Percentiles rank a stretch among this genome's conserved stretches.
Evolutionary conservation across 345 rosid genomes (phyloP).

Genomic region (Murraya paniculata): DNA sequence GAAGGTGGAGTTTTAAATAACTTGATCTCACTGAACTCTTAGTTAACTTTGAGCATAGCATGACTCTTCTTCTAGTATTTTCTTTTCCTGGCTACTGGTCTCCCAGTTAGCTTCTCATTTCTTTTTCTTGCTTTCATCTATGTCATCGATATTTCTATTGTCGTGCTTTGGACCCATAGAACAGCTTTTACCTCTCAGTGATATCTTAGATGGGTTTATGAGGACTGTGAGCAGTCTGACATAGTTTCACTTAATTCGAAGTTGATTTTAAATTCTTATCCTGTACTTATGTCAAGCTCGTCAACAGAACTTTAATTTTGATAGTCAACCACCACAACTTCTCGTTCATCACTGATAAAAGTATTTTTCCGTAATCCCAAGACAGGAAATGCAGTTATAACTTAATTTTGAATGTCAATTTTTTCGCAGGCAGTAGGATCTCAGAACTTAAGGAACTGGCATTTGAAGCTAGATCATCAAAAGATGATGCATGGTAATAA

Average conservation of each 20-base stretch:
- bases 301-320: background rate
- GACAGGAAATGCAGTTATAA: background rate
- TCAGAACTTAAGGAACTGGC: slow-evolving; percentile 55
- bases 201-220: background rate
- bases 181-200: background rate
- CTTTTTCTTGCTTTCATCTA: background rate
- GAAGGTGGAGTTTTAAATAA: background rate
- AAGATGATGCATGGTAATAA: slow-evolving; percentile 74
- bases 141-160: background rate
- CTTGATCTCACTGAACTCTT: background rate
- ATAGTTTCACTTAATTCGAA: background rate
- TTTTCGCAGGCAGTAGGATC: slow-evolving; percentile 30
- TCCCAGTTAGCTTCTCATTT: background rate
- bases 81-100: background rate
- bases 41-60: background rate
- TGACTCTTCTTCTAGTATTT: background rate
- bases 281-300: background rate
- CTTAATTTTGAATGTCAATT: slow-evolving; percentile 9
- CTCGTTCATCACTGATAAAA: background rate
- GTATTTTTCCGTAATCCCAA: background rate
- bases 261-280: background rate
- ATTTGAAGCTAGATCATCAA: slow-evolving; percentile 76
- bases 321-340: background rate
- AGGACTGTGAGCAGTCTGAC: background rate
- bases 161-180: background rate